Conservation (phyloP, 1,139 yeast species). For the Sugiyamaella castrensis region DNA sequence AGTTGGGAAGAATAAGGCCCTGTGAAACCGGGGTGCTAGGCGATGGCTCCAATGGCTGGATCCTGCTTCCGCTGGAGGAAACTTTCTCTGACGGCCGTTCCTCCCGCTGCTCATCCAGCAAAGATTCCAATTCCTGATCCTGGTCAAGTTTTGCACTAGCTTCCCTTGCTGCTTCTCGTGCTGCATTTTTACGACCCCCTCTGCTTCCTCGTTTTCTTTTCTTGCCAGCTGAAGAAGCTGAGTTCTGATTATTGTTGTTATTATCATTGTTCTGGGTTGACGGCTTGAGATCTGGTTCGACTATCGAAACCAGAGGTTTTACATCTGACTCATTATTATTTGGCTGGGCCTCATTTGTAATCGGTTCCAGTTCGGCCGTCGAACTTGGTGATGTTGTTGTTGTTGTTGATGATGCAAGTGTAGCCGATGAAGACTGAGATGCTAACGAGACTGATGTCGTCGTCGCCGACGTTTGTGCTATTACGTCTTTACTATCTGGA, state of each 20-base stretch:
- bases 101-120: background rate
- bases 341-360: background rate
- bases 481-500: background rate
- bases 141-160: conserved; percentile 7
- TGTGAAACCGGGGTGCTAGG: conserved; percentile 3
- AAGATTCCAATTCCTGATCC: background rate
- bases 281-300: background rate
- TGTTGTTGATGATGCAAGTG: no score
- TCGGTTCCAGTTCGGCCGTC: background rate
- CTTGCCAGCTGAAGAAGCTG: conserved; percentile 29
- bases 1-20: conserved; percentile 11
- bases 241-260: background rate
- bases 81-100: no score
- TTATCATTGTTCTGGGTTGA: background rate
- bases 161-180: conserved; percentile 37
- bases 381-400: no score
- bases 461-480: no score
- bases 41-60: background rate
- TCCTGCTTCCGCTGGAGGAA: no score
- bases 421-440: no score
- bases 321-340: background rate
- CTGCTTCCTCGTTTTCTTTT: conserved; percentile 82
- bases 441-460: no score
- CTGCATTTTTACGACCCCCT: conserved; percentile 64
- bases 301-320: background rate